Percentiles rank a stretch among this genome's conserved stretches.
Conservation (phyloP, 2,329 filamentous ascomycete genomes). For the Colletotrichum caudatum region DNA sequence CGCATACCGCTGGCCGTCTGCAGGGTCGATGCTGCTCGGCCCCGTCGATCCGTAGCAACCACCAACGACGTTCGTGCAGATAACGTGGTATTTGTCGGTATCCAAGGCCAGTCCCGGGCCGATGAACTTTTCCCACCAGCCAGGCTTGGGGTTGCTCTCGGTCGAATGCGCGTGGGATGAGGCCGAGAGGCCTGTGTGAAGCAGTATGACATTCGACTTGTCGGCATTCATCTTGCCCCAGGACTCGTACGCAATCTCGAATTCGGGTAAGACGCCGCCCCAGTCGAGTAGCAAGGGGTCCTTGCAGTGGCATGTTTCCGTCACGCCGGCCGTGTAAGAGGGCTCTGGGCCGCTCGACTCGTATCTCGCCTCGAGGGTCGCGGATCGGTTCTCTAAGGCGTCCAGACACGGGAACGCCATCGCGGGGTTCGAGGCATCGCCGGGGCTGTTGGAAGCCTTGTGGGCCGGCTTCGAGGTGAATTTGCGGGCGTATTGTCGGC, state of each 20-base stretch:
- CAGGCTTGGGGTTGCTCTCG: constrained; percentile 84
- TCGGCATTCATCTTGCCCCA: constrained; percentile 87
- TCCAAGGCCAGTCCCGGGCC: constrained; percentile 87
- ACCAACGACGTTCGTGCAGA: constrained; percentile 97
- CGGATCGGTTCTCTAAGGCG: constrained; percentile 82
- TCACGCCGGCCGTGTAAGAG: constrained; percentile 91
- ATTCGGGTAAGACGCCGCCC: constrained; percentile 91
- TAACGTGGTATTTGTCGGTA: constrained; percentile 90
- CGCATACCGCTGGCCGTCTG: constrained; percentile 88
- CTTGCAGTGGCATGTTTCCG: constrained; percentile 79
- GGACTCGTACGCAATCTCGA: constrained; percentile 91
- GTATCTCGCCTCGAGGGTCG: constrained; percentile 75
- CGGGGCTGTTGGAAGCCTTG: constrained; percentile 44
- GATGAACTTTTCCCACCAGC: constrained; percentile 99
- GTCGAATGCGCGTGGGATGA: constrained; percentile 97
- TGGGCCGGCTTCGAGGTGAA: constrained; percentile 40
- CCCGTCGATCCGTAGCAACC: constrained; percentile 97
- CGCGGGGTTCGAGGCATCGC: constrained; percentile 78
- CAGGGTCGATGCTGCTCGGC: constrained; percentile 87
- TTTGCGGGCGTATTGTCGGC: constrained; percentile 24
- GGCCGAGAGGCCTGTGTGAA: constrained; percentile 96
- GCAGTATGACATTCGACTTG: constrained; percentile 87
- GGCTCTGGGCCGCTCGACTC: constrained; percentile 87
- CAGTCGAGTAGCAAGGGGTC: constrained; percentile 89
- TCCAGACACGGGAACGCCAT: constrained; percentile 93